A percentile compares a stretch with the other conserved stretches of the same genome.
Conservation (phyloP, 129 eudicot genomes). For the Scalesia atractyloides region DNA sequence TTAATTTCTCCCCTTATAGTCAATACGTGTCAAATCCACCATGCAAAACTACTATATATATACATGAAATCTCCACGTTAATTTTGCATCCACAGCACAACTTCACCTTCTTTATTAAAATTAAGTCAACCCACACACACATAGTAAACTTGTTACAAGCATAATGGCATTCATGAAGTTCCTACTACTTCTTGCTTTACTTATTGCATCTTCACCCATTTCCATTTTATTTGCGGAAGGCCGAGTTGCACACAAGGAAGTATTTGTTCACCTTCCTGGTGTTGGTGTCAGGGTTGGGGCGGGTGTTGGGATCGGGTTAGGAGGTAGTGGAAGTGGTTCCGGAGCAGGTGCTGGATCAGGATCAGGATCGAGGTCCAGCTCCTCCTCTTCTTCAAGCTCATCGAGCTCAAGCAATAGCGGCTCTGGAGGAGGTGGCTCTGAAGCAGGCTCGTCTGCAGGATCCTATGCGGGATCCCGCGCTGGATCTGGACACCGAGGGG, state of each 20-base stretch:
- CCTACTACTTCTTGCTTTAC: constrained; percentile 29
- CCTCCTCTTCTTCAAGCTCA: constrained; percentile 50
- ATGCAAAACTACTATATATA: constrained; percentile 39
- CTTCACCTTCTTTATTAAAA: constrained; percentile 6
- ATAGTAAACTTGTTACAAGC: constrained; percentile 12
- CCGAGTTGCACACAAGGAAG: constrained; percentile 56
- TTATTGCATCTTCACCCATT: constrained; percentile 33
- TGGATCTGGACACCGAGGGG: constrained; percentile 40
- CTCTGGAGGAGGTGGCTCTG: constrained; percentile 54
- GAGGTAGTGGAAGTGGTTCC: constrained; percentile 53
- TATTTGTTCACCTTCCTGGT: constrained; percentile 52
- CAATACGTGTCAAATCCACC: constrained; percentile 30
- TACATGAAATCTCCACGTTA: constrained; percentile 24
- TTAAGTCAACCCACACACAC: constrained; percentile 6
- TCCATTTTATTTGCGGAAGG: constrained; percentile 27
- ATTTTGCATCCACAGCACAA: constrained; percentile 1
- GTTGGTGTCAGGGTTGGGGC: constrained; percentile 56
- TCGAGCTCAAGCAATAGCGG: constrained; percentile 42
- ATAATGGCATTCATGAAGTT: constrained; percentile 33
- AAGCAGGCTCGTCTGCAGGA: constrained; percentile 56
- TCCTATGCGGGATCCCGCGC: constrained; percentile 48
- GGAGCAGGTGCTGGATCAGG: constrained; percentile 67
- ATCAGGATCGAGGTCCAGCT: constrained; percentile 38
- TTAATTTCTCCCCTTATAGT: constrained; percentile 25
- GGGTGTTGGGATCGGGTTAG: constrained; percentile 63